Conservation (phyloP, 345 rosid species). For the Acer yangbiense region DNA sequence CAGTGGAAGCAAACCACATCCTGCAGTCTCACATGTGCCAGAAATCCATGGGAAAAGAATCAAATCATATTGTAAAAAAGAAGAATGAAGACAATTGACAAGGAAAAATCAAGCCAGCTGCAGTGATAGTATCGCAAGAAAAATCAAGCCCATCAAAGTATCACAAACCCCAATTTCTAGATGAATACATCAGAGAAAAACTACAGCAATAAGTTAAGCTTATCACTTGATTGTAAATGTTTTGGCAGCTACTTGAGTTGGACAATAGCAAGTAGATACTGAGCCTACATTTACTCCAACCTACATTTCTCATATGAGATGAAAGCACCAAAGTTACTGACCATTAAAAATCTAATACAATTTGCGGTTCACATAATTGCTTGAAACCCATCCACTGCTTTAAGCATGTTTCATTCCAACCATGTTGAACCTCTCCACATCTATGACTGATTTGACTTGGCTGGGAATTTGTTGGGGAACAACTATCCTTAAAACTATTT, state of each 20-base stretch:
- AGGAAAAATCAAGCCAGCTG: neutral
- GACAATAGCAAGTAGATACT: neutral
- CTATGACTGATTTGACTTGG: constrained; percentile 3
- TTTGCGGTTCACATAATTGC: neutral
- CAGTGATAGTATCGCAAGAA: neutral
- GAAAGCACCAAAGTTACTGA: neutral
- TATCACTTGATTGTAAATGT: neutral
- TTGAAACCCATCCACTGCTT: neutral
- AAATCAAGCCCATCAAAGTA: neutral
- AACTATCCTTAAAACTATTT: neutral
- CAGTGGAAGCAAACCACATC: neutral
- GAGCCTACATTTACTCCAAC: neutral
- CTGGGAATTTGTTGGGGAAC: neutral
- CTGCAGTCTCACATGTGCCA: neutral
- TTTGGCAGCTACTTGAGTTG: neutral
- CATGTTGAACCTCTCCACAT: neutral
- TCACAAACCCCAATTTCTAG: neutral
- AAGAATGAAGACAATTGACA: neutral
- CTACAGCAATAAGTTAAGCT: neutral
- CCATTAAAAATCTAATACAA: neutral
- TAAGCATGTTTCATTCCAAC: neutral
- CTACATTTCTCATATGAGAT: neutral
- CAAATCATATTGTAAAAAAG: neutral
- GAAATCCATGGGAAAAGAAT: neutral
- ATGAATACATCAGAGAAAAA: neutral